These are phyloP conservation scores for Podila clonocystis DNA, from an alignment of 192 early-diverging fungal genomes.

Conservation along the genomic window DNA sequence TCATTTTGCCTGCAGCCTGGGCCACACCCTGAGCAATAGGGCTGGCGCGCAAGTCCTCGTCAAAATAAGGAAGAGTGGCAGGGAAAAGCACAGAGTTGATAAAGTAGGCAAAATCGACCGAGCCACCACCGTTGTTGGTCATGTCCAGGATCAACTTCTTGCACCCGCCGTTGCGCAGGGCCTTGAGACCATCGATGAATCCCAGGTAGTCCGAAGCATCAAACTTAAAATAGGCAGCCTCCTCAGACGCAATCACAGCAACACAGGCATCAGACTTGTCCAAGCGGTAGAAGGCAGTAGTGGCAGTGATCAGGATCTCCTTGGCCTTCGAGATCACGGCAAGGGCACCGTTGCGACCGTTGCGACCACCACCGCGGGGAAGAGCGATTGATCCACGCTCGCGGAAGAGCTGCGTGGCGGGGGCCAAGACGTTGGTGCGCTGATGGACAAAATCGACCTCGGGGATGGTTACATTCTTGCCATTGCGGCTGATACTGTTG, in stretches of 20 bases:
- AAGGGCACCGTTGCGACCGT: slow-evolving; percentile 12
- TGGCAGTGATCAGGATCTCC: slow-evolving; percentile 21
- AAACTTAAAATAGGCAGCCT: slow-evolving; percentile 26
- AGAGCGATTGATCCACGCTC: slow-evolving; percentile 33
- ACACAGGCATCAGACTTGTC: slow-evolving; percentile 36
- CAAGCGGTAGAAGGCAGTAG: slow-evolving; percentile 41
- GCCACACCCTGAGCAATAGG: slow-evolving; percentile 25
- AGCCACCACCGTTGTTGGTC: slow-evolving; percentile 55
- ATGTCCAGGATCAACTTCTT: slow-evolving; percentile 54
- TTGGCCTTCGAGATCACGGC: slow-evolving; percentile 26
- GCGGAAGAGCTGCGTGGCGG: slow-evolving; percentile 21
- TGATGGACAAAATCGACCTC: background rate
- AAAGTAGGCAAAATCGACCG: slow-evolving; percentile 46
- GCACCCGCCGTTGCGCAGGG: slow-evolving; percentile 28
- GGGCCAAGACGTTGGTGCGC: slow-evolving; percentile 2
- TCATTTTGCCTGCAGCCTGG: slow-evolving; percentile 12
- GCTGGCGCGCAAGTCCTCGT: slow-evolving; percentile 30
- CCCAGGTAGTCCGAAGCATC: slow-evolving; percentile 23
- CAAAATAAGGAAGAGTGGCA: slow-evolving; percentile 32
- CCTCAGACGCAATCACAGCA: slow-evolving; percentile 47
- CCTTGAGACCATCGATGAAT: slow-evolving; percentile 35
- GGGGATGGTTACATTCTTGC: background rate
- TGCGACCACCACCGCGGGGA: slow-evolving; percentile 15
- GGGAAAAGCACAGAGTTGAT: slow-evolving; percentile 51
- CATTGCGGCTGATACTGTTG: background rate